Evolutionary conservation across 108 stramenopile species (phyloP), one percentile per base, ranked within the genome.

Genomic region (Cyclotella distinguenda): DNA sequence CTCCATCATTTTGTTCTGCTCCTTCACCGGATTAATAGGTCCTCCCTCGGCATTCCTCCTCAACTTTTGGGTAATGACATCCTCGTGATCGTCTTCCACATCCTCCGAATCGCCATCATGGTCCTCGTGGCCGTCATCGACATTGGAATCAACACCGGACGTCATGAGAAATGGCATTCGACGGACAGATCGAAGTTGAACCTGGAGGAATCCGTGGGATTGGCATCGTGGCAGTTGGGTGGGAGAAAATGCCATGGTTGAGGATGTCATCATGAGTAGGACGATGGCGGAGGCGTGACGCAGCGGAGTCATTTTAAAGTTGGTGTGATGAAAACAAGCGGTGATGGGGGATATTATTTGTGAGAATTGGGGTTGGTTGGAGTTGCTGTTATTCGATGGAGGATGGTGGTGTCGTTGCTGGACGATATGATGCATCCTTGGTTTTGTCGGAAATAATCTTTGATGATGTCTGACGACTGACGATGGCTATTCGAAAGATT

Each of bases 111-210:
- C 34, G 4, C 21, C 16, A 16, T 42, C 40, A 42, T 42, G 5
- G 2, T 16, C 13, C 40, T 2, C 40, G 16, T 16, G 13, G 40
- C 2, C 40, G 16, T 42, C 40, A 42, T 42, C 5, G 2, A 16
- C 13, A 2, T 42, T 19, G 1, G 1, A 22, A 48, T 48, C 46
- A 22, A 18, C 2, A 19, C 11, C 10, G 22, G 11, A 10, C 4
- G 23, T 48, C 46, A 18, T 22, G 11, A 48, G 46, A 60, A 6
- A 92, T 92, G 90, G 90, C 90, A 22, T 92, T 92, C 70, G 86
- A 92, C 25, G 84, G 76, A 52, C 84, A 64, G 25, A 64, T 92
- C 18, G 86, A 89, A 68, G 84, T 88, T 0, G 90, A 92, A 40
- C 47, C 59, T 4, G 83, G 86, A 33, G 87, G 79, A 48, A 82